Evolutionary conservation across 768 basidiomycete genomes (phyloP).

Genomic region (Lactarius sanguifluus): DNA sequence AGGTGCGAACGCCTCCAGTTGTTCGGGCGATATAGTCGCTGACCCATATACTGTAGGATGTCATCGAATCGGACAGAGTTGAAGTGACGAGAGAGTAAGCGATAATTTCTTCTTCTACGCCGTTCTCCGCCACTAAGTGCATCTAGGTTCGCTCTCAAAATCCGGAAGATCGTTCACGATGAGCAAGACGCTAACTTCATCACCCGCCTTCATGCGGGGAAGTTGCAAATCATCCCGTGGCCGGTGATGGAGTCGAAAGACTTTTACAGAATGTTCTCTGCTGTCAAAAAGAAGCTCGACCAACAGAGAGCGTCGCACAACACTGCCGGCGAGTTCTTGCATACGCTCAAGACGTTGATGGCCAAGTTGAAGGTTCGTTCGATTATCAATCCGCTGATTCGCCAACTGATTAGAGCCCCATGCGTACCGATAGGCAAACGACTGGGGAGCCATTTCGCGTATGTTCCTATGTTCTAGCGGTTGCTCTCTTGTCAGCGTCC

Average conservation of each 20-base stretch:
- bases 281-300: constrained; percentile 48
- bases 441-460: constrained; percentile 67
- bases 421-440: constrained; percentile 46
- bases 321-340: constrained; percentile 45
- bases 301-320: constrained; percentile 49
- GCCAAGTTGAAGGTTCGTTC: background rate
- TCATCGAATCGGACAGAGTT: constrained; percentile 56
- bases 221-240: background rate
- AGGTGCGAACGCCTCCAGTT: constrained; percentile 38
- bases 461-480: constrained; percentile 29
- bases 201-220: background rate
- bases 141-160: constrained; percentile 52
- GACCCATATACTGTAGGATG: constrained; percentile 43
- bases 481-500: background rate
- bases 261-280: constrained; percentile 54
- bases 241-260: constrained; percentile 38
- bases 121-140: background rate
- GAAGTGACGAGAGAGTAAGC: constrained; percentile 59
- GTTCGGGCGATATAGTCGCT: background rate
- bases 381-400: background rate
- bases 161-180: constrained; percentile 57
- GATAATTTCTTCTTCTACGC: background rate
- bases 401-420: background rate
- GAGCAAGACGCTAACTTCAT: constrained; percentile 46
- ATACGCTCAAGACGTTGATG: background rate